These are phyloP conservation scores for Chrysoporthe puriensis DNA, from an alignment of 2,329 filamentous ascomycete species.

Conservation along the genomic window DNA sequence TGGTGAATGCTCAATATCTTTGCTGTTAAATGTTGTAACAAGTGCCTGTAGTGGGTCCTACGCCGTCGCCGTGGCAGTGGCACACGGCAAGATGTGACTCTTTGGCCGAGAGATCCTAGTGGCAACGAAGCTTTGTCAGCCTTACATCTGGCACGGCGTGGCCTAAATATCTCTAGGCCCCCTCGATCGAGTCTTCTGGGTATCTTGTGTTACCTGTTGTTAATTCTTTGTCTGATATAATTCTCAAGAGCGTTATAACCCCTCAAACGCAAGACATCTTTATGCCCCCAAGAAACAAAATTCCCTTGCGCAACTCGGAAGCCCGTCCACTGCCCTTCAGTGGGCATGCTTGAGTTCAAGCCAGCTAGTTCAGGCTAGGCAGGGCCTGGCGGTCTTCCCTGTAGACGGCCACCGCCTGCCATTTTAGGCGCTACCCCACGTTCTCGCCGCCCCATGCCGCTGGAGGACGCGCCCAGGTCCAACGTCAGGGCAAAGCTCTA, in stretches of 20 bases:
- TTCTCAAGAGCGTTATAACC: no score
- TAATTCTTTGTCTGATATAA: no score
- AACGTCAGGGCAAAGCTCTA: conserved; percentile 1
- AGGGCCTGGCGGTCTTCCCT: neutral
- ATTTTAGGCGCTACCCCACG: conserved; percentile 7
- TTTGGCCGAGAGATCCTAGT: conserved; percentile 1
- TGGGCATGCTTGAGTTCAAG: neutral
- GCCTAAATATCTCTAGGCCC: neutral
- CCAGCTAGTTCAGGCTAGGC: neutral
- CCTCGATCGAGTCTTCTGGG: neutral
- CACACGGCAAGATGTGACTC: neutral
- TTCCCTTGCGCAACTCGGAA: neutral
- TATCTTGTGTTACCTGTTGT: no score
- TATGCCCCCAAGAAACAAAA: no score
- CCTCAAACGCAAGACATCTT: no score
- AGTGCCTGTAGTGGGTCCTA: neutral
- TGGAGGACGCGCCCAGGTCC: neutral
- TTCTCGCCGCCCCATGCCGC: neutral
- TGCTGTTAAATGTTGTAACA: neutral
- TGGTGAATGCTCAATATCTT: neutral
- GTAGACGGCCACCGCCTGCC: conserved; percentile 4
- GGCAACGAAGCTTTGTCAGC: conserved; percentile 13
- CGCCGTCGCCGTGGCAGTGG: neutral
- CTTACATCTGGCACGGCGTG: neutral
- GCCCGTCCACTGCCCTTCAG: neutral